Evolutionary conservation across 352 stramenopile species (phyloP).

Genomic region (Phytophthora capsici): DNA sequence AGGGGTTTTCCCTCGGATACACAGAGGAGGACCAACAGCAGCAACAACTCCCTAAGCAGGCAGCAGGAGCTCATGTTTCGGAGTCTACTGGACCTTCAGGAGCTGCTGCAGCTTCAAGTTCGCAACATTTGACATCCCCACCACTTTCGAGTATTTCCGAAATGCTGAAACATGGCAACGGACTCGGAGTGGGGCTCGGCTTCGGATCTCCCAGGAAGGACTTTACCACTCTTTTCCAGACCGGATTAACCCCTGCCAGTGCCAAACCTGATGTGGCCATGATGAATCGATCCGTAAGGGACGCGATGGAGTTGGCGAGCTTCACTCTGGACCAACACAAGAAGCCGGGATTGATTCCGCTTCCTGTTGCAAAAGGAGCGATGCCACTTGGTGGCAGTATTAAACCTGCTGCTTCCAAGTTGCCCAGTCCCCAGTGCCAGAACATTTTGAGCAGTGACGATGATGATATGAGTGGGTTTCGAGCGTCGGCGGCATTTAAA

Average conservation of each 20-base stretch:
- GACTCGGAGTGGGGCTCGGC: slow-evolving; percentile 29
- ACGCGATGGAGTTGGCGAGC: slow-evolving; percentile 43
- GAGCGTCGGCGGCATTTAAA: slow-evolving; percentile 35
- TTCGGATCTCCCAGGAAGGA: slow-evolving; percentile 40
- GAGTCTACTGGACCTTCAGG: neutral
- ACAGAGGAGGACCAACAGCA: slow-evolving; percentile 51
- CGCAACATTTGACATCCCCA: slow-evolving; percentile 45
- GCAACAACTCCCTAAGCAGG: slow-evolving; percentile 16
- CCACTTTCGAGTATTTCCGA: slow-evolving; percentile 55
- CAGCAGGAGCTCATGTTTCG: slow-evolving; percentile 4
- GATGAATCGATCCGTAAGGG: slow-evolving; percentile 32
- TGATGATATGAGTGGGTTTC: slow-evolving; percentile 31
- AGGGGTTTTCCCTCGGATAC: slow-evolving; percentile 75
- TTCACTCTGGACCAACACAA: slow-evolving; percentile 51
- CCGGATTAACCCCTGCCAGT: slow-evolving; percentile 29
- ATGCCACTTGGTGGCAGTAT: slow-evolving; percentile 22
- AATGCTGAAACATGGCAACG: slow-evolving; percentile 46
- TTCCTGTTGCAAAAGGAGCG: slow-evolving; percentile 10
- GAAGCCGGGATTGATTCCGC: slow-evolving; percentile 17
- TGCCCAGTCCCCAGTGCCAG: slow-evolving; percentile 35
- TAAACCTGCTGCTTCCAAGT: slow-evolving; percentile 31
- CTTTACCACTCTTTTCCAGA: slow-evolving; percentile 38
- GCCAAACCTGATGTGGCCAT: slow-evolving; percentile 30
- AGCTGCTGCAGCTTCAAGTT: slow-evolving; percentile 10
- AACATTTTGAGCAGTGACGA: slow-evolving; percentile 49